Evolutionary conservation across 345 rosid species (phyloP), one percentile per base, ranked within the genome.

Genomic region (Stellera chamaejasme): DNA sequence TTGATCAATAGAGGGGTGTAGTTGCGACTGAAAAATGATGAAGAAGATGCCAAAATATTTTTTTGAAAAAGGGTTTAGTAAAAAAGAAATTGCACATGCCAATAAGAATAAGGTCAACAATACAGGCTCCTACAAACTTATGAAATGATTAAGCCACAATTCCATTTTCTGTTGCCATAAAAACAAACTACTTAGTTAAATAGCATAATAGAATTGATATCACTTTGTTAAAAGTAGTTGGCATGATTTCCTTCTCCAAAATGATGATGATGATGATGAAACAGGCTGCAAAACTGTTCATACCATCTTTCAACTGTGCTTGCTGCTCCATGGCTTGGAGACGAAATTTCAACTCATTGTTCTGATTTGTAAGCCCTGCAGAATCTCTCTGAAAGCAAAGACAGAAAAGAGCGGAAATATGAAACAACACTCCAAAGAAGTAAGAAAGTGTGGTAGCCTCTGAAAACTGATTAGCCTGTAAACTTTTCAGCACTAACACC

Each of bases 271-370:
- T 45, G 14, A 45, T 19, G 23, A 19, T 45, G 25, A 13, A 32
- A 8, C 9, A 2, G 5, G 3, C 9, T 32, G 26, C 4, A 41
- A 15, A n/a, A 1, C 1, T 26, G 27, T 32, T 42, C 46, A 59
- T 66, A 77, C 89, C 90, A 62, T 80, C 80, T 45, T 75, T 78
- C 53, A 83, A 71, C 57, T 70, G 80, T 45, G 82, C 82, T 56
- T 83, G 80, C 58, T 83, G 86, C 62, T 78, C 80, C 82, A 80
- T 71, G 56, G 85, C 81, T 69, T 83, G 78, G 59, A 80, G 78
- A 50, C 79, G 83, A 56, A 83, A 80, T 66, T 78, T 78, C 66
- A 80, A 66, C 65, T 83, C 85, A 52, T 66, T 74, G 73, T 83
- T 83, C 61, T 73, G 69, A 58, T 58, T 80, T 27, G 71, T 64